phyloP scores from a whole-genome alignment of 2,329 filamentous ascomycete species.

The Alternaria sp. region DNA sequence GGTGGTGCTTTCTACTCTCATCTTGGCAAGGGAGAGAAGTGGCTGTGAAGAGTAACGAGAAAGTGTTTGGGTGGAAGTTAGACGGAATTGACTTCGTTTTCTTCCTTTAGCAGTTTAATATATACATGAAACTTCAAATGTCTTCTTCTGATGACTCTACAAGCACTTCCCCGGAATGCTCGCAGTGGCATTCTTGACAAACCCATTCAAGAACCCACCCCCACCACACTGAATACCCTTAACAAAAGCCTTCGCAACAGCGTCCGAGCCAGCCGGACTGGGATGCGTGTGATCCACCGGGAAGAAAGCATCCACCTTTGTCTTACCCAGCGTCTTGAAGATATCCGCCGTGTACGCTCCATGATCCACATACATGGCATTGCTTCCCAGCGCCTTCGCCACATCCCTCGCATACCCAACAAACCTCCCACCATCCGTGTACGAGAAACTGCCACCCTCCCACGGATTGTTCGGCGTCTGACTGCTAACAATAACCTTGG shows the following conservation, averaged over 20 bases:
- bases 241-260: conserved; percentile 64
- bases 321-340: conserved; percentile 58
- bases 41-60: conserved; percentile 2
- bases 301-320: conserved; percentile 61
- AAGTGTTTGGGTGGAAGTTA: neutral
- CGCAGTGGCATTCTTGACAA: conserved; percentile 45
- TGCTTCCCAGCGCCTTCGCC: conserved; percentile 52
- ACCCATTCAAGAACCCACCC: conserved; percentile 50
- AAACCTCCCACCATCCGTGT: conserved; percentile 58
- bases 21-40: conserved; percentile 19
- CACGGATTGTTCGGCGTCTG: conserved; percentile 70
- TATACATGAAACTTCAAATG: neutral
- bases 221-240: conserved; percentile 62
- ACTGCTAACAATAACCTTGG: conserved; percentile 65
- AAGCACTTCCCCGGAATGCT: conserved; percentile 41
- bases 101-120: neutral
- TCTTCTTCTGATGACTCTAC: conserved; percentile 1
- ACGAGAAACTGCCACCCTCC: conserved; percentile 62
- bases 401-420: conserved; percentile 62
- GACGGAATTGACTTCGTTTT: neutral
- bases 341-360: conserved; percentile 63
- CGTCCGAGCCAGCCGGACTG: conserved; percentile 61
- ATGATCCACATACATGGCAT: conserved; percentile 63
- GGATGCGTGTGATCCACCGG: conserved; percentile 70
- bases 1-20: conserved; percentile 25